Evolutionary conservation across 164 flowering plant genomes (phyloP).

Genomic region (Cinnamomum chago): DNA sequence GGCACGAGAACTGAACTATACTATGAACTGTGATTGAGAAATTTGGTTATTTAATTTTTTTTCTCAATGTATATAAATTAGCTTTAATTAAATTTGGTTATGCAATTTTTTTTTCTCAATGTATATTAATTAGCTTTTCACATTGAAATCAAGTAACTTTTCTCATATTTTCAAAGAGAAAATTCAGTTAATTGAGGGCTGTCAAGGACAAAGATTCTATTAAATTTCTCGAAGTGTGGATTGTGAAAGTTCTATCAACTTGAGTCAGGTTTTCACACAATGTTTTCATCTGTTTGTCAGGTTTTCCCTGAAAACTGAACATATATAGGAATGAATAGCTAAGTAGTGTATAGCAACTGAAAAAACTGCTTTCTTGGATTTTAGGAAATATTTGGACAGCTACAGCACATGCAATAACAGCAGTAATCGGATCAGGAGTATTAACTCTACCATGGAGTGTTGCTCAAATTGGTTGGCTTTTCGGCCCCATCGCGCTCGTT

Average conservation of each 20-base stretch:
- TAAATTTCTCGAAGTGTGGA: too few relatives aligned
- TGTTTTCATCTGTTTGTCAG: background rate
- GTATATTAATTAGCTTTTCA: too few relatives aligned
- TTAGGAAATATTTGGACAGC: slow-evolving; percentile 16
- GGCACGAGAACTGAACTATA: too few relatives aligned
- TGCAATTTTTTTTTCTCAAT: too few relatives aligned
- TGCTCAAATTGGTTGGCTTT: slow-evolving; percentile 19
- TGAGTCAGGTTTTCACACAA: background rate
- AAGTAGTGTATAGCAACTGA: background rate
- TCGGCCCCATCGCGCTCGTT: slow-evolving; percentile 9
- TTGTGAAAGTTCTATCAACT: background rate
- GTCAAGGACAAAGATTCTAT: too few relatives aligned
- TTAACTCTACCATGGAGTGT: slow-evolving; percentile 15
- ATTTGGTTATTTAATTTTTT: too few relatives aligned
- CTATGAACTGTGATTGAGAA: too few relatives aligned
- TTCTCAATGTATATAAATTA: too few relatives aligned
- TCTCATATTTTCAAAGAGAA: too few relatives aligned
- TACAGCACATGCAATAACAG: slow-evolving; percentile 12
- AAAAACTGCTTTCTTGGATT: background rate
- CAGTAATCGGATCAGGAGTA: slow-evolving; percentile 14
- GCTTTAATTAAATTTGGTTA: too few relatives aligned
- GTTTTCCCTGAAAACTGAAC: background rate
- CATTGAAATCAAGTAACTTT: too few relatives aligned
- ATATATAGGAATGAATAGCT: background rate
- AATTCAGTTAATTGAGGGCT: too few relatives aligned